phyloP scores from a whole-genome alignment of 1,284 basidiomycete species.

The Lentinus polychrous region DNA sequence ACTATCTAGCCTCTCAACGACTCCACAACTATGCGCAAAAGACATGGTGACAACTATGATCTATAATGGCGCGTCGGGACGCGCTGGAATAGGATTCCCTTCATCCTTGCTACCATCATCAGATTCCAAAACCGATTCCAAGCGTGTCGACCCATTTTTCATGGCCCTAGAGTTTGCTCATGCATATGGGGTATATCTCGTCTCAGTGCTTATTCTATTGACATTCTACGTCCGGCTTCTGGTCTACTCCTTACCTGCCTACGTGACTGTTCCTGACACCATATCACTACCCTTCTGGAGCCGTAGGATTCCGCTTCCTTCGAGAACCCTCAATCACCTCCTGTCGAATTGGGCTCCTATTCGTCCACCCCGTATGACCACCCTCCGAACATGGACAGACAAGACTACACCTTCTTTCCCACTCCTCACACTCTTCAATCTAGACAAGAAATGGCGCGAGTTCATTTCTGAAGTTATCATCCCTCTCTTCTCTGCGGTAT shows the following conservation, averaged over 20 bases:
- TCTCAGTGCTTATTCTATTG: conserved; percentile 34
- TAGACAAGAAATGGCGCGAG: conserved; percentile 43
- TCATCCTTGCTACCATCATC: conserved; percentile 24
- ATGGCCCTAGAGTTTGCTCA: background rate
- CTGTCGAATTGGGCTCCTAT: background rate
- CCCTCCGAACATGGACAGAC: conserved; percentile 43
- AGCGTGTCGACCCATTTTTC: background rate
- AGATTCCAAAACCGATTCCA: conserved; percentile 6
- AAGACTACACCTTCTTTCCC: conserved; percentile 32
- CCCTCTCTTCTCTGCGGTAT: conserved; percentile 68
- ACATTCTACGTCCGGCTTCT: conserved; percentile 52
- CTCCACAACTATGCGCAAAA: conserved; percentile 13
- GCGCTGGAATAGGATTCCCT: conserved; percentile 45
- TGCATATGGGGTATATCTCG: conserved; percentile 21
- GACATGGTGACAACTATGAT: conserved; percentile 45
- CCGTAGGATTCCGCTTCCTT: background rate
- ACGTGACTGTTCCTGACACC: conserved; percentile 23
- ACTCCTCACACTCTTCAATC: conserved; percentile 31
- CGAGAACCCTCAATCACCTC: background rate
- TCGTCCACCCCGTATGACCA: conserved; percentile 23
- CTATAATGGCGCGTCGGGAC: conserved; percentile 60
- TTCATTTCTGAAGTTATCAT: conserved; percentile 51
- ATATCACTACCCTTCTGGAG: background rate
- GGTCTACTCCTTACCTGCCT: conserved; percentile 40
- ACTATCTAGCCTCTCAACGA: conserved; percentile 2